Evolutionary conservation across 108 stramenopile species (phyloP).

Genomic region (Discostella pseudostelligera): DNA sequence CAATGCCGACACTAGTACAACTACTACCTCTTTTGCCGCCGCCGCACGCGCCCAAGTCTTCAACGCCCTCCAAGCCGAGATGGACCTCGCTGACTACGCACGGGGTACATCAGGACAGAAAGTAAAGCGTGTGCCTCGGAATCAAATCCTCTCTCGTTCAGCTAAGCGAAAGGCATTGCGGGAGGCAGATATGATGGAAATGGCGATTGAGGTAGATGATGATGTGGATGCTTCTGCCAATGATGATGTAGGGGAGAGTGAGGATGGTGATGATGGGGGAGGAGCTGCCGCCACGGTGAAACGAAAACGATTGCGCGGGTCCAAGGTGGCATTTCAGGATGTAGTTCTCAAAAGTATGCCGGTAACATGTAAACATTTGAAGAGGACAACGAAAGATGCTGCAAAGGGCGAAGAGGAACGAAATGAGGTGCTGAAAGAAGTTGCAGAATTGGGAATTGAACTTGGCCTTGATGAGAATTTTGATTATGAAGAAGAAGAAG

Average conservation of each 20-base stretch:
- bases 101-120: conserved; percentile 46
- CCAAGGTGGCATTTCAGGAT: conserved; percentile 59
- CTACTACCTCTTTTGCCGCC: background rate
- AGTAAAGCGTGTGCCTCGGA: conserved; percentile 49
- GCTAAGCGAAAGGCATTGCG: conserved; percentile 64
- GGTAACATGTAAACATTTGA: background rate
- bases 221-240: no score
- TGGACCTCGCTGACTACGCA: conserved; percentile 67
- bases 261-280: conserved; percentile 2
- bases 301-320: conserved; percentile 58
- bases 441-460: conserved; percentile 34
- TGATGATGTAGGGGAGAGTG: no score
- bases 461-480: conserved; percentile 14
- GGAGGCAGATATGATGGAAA: conserved; percentile 44
- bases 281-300: conserved; percentile 7
- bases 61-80: conserved; percentile 60
- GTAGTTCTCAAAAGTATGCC: conserved; percentile 59
- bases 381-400: conserved; percentile 4
- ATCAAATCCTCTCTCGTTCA: conserved; percentile 46
- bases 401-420: conserved; percentile 25
- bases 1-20: background rate
- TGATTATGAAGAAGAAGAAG: conserved; percentile 18
- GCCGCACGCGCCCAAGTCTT: conserved; percentile 39
- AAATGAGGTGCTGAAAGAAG: conserved; percentile 31
- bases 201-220: conserved; percentile 43